These are phyloP conservation scores for Erysimum cheiranthoides DNA, from an alignment of 345 rosid genomes.

Conservation along the genomic window DNA sequence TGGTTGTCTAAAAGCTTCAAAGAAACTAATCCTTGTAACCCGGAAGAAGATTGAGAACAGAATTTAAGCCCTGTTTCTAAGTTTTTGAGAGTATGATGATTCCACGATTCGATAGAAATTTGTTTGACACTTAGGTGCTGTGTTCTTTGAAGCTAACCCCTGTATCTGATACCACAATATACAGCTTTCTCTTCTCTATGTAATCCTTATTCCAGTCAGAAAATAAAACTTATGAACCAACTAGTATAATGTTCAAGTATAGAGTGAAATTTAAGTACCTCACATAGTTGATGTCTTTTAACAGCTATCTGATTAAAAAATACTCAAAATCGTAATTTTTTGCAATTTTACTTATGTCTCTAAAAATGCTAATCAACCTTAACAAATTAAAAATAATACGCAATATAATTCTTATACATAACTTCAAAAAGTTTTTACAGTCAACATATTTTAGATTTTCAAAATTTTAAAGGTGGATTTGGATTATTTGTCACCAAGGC, in stretches of 20 bases:
- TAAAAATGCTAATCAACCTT: too few relatives aligned
- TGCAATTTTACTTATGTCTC: too few relatives aligned
- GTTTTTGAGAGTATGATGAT: conserved; percentile 44
- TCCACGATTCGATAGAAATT: conserved; percentile 36
- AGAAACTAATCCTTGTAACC: conserved; percentile 62
- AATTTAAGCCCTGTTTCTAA: neutral
- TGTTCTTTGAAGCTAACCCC: conserved; percentile 44
- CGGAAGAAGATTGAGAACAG: conserved; percentile 54
- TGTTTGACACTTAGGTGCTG: conserved; percentile 32
- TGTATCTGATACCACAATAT: conserved; percentile 32
- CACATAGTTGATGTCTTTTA: conserved; percentile 1
- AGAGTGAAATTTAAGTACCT: conserved; percentile 26
- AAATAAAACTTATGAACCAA: conserved; percentile 3
- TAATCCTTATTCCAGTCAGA: conserved; percentile 29
- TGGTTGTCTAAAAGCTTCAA: conserved; percentile 99
- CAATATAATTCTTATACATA: too few relatives aligned
- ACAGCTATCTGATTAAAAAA: neutral
- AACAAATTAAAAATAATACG: too few relatives aligned
- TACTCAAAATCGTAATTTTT: too few relatives aligned
- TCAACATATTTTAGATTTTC: too few relatives aligned
- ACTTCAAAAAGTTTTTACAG: too few relatives aligned
- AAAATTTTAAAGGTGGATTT: too few relatives aligned
- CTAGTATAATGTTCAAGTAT: neutral
- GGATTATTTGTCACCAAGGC: too few relatives aligned
- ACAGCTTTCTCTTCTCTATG: conserved; percentile 34